Evolutionary conservation across 108 stramenopile species (phyloP).

Genomic region (Cyclostephanos invisitatus): DNA sequence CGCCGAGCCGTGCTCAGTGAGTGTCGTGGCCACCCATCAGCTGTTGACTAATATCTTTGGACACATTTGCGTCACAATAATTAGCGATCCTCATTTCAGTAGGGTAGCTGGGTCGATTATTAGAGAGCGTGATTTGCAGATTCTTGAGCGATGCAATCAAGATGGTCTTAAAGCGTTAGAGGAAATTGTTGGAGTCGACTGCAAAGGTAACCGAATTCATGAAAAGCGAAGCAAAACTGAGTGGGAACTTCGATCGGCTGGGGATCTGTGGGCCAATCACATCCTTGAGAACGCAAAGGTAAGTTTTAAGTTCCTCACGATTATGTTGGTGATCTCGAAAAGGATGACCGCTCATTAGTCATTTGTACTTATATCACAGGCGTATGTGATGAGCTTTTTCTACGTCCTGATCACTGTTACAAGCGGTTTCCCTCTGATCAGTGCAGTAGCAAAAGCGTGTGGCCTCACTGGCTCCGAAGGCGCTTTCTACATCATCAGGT

Average conservation of each 20-base stretch:
- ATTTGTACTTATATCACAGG: conserved; percentile 7
- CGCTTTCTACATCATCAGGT: conserved; percentile 39
- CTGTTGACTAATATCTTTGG: conserved; percentile 53
- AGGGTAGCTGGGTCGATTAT: conserved; percentile 45
- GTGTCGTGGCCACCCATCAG: conserved; percentile 52
- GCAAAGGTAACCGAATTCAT: conserved; percentile 30
- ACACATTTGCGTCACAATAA: conserved; percentile 48
- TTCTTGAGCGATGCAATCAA: conserved; percentile 48
- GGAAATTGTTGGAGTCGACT: conserved; percentile 50
- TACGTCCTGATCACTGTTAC: conserved; percentile 50
- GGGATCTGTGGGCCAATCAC: conserved; percentile 53
- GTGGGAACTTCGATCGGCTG: conserved; percentile 43
- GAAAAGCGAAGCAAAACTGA: conserved; percentile 34
- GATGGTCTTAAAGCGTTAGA: conserved; percentile 49
- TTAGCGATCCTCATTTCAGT: conserved; percentile 40
- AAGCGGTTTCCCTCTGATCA: conserved; percentile 41
- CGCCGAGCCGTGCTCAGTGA: conserved; percentile 56
- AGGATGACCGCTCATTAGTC: background rate
- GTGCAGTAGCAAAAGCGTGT: conserved; percentile 35
- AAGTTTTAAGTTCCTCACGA: background rate
- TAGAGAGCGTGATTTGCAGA: conserved; percentile 42
- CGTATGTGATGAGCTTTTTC: conserved; percentile 52
- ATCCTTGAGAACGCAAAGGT: conserved; percentile 39
- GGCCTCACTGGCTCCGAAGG: conserved; percentile 29
- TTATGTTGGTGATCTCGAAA: background rate